These are phyloP conservation scores for Geosmithia flava DNA, from an alignment of 2,329 filamentous ascomycete species.

Conservation along the genomic window DNA sequence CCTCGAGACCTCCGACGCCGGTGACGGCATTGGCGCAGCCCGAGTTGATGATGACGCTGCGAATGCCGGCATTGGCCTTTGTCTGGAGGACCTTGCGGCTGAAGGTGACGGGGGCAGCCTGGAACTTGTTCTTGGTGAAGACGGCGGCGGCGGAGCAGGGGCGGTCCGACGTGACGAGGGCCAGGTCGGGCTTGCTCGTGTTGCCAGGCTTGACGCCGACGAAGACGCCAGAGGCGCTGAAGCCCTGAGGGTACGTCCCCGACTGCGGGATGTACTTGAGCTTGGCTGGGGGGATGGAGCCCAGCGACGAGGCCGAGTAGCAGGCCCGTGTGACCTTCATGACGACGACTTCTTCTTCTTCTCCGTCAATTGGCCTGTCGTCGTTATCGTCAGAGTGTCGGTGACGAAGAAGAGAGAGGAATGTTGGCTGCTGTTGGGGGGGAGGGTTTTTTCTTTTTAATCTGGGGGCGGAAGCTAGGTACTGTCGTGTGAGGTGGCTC, in stretches of 20 bases:
- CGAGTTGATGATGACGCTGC: constrained; percentile 83
- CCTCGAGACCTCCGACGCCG: constrained; percentile 76
- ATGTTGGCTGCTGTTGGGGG: neutral
- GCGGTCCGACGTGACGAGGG: constrained; percentile 73
- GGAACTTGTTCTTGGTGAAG: constrained; percentile 97
- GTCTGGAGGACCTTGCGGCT: constrained; percentile 60
- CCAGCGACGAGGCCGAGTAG: constrained; percentile 14
- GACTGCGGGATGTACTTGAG: constrained; percentile 78
- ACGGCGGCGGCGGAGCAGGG: constrained; percentile 84
- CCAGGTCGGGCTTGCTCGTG: constrained; percentile 81
- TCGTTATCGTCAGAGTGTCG: neutral
- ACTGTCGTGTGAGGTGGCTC: neutral
- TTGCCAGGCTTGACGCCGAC: constrained; percentile 92
- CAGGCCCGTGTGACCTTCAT: constrained; percentile 22
- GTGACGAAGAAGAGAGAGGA: neutral
- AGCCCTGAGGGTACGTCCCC: constrained; percentile 84
- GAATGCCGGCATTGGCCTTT: constrained; percentile 56
- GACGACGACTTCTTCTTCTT: neutral
- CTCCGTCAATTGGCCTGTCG: neutral
- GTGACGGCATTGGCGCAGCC: constrained; percentile 97
- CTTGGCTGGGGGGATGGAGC: constrained; percentile 60
- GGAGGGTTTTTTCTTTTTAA: neutral
- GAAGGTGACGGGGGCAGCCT: constrained; percentile 87
- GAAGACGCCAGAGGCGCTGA: constrained; percentile 73
- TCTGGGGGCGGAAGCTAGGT: neutral